Evolutionary conservation across 306 rosid species (phyloP), one percentile per base, ranked within the genome.

Genomic region (Benincasa hispida): DNA sequence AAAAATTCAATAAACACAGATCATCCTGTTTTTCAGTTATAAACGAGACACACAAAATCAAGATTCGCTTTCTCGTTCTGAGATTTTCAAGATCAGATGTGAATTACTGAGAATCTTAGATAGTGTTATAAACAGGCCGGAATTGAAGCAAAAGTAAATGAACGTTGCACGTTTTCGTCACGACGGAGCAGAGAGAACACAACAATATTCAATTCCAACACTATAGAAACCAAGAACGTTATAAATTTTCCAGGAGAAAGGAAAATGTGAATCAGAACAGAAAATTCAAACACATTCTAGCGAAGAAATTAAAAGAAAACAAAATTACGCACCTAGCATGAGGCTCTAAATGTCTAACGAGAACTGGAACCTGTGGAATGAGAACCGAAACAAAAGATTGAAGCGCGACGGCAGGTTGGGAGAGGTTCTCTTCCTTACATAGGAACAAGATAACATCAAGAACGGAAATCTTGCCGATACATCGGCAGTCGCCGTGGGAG

Each of bases 381-480:
- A 91, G 79, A 61, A 58, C 72, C 2, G 90, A 81, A 41, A 91
- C 9, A 0, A 92, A 85, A 8, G 93, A 83, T 8, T 80, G 76
- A 34, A 94, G 87, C 55, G 93, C 98, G 24, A 79, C 17, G n/a
- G 88, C 55, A 0, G 95, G 96, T 10, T 85, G 75, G 10, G 79
- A 42, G 0, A 87, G 82, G 66, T 84, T 90, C 6, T 86, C 74
- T 1, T 87, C 84, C 14, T 50, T 85, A 58, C 89, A 82, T 39
- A 91, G 85, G 78, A 84, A 94, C 55, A 84, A 84, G 27, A 91
- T 81, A 15, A 91, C 83, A 68, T 94, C 91, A 14, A 85, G 77
- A 86, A 89, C 69, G 82, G 89, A 94, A 76, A 94, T 61, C 81
- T 85, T 90, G 27, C 86, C 97, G 0, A 94, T 34, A 74, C 97